A percentile compares a stretch with the other conserved stretches of the same genome.
These are phyloP conservation scores for Venturia carpophila DNA, from an alignment of 2,329 filamentous ascomycete genomes.

Conservation along the genomic window DNA sequence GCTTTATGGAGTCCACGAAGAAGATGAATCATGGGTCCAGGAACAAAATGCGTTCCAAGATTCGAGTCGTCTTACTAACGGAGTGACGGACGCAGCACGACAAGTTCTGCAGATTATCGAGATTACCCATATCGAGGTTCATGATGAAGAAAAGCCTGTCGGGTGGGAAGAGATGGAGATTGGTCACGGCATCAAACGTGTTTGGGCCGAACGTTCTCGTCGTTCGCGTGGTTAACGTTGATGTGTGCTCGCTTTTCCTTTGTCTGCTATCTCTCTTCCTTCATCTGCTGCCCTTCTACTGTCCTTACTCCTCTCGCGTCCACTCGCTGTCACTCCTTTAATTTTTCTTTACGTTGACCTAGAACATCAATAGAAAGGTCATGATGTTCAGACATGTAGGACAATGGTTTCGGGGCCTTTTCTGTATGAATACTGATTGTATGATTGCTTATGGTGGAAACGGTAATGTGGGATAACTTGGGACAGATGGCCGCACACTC, in stretches of 20 bases:
- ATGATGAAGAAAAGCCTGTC: not conserved
- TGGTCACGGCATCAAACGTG: not conserved
- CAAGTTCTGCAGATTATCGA: not conserved
- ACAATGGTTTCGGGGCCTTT: not conserved
- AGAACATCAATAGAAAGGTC: not conserved
- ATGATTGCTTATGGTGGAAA: slow-evolving; percentile 3
- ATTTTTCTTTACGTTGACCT: not conserved
- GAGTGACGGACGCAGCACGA: not conserved
- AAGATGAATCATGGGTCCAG: not conserved
- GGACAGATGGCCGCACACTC: not conserved
- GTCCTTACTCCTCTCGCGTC: not conserved
- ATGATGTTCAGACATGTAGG: not conserved
- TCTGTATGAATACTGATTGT: slow-evolving; percentile 2
- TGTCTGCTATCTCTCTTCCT: not conserved
- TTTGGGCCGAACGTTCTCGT: not conserved
- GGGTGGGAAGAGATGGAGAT: slow-evolving; percentile 8
- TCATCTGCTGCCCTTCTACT: not conserved
- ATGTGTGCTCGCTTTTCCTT: not conserved
- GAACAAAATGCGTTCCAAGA: not conserved
- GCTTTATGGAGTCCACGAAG: not conserved
- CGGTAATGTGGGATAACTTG: not conserved
- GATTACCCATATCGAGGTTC: not conserved
- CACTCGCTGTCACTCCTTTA: not conserved
- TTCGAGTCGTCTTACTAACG: not conserved
- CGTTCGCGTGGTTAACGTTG: not conserved